These are phyloP conservation scores for Fusarium sp. DNA, from an alignment of 2,329 filamentous ascomycete species.

Conservation along the genomic window DNA sequence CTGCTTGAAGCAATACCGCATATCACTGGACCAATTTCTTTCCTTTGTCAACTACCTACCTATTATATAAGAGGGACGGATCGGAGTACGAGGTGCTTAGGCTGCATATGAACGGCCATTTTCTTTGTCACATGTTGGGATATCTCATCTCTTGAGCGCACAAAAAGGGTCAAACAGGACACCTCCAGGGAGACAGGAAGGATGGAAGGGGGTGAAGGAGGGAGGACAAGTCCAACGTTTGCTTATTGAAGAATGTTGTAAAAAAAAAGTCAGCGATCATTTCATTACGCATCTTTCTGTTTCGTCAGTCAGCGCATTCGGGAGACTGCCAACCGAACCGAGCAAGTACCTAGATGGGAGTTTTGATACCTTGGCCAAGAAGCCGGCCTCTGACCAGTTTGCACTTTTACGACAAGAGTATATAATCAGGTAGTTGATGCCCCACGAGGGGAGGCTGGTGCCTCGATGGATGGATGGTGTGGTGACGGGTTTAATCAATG, in stretches of 20 bases:
- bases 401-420: constrained; percentile 39
- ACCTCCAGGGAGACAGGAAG: constrained; percentile 15
- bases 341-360: constrained; percentile 26
- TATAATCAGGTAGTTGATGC: constrained; percentile 35
- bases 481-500: constrained; percentile 28
- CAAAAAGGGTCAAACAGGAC: constrained; percentile 36
- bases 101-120: constrained; percentile 39
- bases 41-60: constrained; percentile 42
- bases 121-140: constrained; percentile 30
- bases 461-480: constrained; percentile 5
- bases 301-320: constrained; percentile 24
- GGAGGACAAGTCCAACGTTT: constrained; percentile 28
- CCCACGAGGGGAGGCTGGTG: constrained; percentile 20
- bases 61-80: constrained; percentile 40
- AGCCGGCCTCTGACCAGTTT: constrained; percentile 34
- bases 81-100: constrained; percentile 42
- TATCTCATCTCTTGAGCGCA: constrained; percentile 26
- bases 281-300: constrained; percentile 23
- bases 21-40: constrained; percentile 44
- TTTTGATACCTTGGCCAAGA: constrained; percentile 32
- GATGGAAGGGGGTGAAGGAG: neutral
- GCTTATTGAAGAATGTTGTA: constrained; percentile 35
- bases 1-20: constrained; percentile 45
- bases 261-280: constrained; percentile 40
- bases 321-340: constrained; percentile 16